A percentile compares a stretch with the other conserved stretches of the same genome.
These are phyloP conservation scores for Penicillium psychrosexuale DNA, from an alignment of 2,329 filamentous ascomycete genomes.

Conservation along the genomic window DNA sequence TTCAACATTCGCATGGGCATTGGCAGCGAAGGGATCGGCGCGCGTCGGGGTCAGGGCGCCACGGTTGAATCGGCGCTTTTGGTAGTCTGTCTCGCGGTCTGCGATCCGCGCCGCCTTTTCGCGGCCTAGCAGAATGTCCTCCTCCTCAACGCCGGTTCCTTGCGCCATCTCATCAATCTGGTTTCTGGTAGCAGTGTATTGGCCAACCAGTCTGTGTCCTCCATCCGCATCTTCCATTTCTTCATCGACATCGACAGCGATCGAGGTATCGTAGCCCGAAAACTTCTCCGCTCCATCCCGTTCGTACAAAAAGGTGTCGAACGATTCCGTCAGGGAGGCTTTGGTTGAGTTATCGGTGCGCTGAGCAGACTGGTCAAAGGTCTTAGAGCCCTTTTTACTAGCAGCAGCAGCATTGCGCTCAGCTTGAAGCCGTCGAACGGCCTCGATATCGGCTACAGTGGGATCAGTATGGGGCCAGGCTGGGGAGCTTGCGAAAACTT, in stretches of 20 bases:
- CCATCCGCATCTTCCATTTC: constrained; percentile 73
- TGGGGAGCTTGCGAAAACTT: constrained; percentile 21
- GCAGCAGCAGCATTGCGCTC: constrained; percentile 82
- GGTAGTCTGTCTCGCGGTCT: constrained; percentile 94
- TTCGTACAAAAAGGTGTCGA: constrained; percentile 86
- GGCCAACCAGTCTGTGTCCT: constrained; percentile 78
- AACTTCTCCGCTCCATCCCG: constrained; percentile 74
- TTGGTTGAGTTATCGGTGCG: constrained; percentile 81
- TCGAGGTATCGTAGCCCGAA: constrained; percentile 85
- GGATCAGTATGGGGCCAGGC: constrained; percentile 23
- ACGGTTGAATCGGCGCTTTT: constrained; percentile 90
- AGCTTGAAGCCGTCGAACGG: constrained; percentile 81
- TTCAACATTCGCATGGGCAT: constrained; percentile 63
- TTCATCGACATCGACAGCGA: constrained; percentile 74
- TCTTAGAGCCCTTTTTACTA: constrained; percentile 75
- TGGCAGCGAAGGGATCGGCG: constrained; percentile 78
- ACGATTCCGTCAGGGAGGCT: constrained; percentile 80
- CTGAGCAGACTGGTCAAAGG: constrained; percentile 74
- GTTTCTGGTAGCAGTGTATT: constrained; percentile 88
- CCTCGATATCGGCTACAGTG: constrained; percentile 71
- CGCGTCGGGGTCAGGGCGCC: constrained; percentile 74
- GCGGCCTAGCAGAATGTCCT: constrained; percentile 78
- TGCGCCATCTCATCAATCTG: constrained; percentile 93
- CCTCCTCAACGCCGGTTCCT: constrained; percentile 82
- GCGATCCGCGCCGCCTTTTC: constrained; percentile 89